A percentile compares a stretch with the other conserved stretches of the same genome.
These are phyloP conservation scores for Mucor racemosus DNA, from an alignment of 371 early-diverging fungal species.

Conservation along the genomic window DNA sequence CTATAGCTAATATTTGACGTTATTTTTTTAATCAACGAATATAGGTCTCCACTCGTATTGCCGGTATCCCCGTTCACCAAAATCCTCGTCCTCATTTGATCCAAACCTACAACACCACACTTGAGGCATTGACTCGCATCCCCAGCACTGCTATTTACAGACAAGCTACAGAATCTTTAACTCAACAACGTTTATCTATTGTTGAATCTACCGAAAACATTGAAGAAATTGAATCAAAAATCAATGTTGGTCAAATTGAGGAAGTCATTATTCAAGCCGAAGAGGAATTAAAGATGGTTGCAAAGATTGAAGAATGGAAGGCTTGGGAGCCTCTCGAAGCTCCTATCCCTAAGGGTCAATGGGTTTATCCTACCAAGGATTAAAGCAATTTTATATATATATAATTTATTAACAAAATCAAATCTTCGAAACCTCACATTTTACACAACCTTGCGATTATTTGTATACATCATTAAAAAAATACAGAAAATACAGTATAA, in stretches of 20 bases:
- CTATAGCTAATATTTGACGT: not conserved
- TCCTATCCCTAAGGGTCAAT: slow-evolving; percentile 81
- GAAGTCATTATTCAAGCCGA: slow-evolving; percentile 89
- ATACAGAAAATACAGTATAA: not conserved
- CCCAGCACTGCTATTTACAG: slow-evolving; percentile 84
- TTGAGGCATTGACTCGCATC: slow-evolving; percentile 71
- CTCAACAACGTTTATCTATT: slow-evolving; percentile 74
- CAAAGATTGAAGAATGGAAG: slow-evolving; percentile 89
- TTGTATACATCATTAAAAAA: slow-evolving; percentile 10
- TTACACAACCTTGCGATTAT: not conserved
- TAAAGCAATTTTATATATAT: slow-evolving; percentile 18
- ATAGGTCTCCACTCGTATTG: slow-evolving; percentile 80
- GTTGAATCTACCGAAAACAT: slow-evolving; percentile 77
- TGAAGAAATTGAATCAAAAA: slow-evolving; percentile 73
- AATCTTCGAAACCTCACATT: not conserved
- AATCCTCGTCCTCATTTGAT: slow-evolving; percentile 88
- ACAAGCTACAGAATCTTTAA: slow-evolving; percentile 81
- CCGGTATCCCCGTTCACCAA: slow-evolving; percentile 86
- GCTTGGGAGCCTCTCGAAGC: slow-evolving; percentile 82
- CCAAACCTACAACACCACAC: slow-evolving; percentile 76
- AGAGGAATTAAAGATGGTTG: slow-evolving; percentile 81
- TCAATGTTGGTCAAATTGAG: slow-evolving; percentile 89
- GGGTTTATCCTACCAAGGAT: slow-evolving; percentile 65
- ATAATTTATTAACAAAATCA: not conserved
- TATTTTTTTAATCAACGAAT: not conserved